phyloP scores from a whole-genome alignment of 331 rosid species.

The Cydonia oblonga region DNA sequence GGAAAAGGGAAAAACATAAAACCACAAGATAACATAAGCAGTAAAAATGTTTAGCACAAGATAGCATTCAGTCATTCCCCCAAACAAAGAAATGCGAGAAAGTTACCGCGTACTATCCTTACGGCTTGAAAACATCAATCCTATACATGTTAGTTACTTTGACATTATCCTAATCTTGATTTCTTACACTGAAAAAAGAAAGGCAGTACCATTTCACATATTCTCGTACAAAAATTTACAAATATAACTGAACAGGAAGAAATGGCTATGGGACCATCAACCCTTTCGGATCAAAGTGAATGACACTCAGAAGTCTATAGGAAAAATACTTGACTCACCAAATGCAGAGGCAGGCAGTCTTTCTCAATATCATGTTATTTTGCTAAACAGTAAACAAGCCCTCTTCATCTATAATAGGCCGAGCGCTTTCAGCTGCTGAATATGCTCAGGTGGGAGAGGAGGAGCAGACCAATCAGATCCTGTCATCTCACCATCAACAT shows the following conservation, averaged over 20 bases:
- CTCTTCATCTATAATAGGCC: conserved; percentile 56
- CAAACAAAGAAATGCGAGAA: not conserved
- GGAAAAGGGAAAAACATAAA: too few species aligned
- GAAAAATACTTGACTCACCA: not conserved
- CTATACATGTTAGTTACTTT: conserved; percentile 20
- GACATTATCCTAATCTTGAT: conserved; percentile 13
- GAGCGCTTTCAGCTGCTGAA: conserved; percentile 82
- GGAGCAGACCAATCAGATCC: conserved; percentile 92
- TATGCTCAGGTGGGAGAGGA: conserved; percentile 71
- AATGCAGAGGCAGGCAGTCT: conserved; percentile 4
- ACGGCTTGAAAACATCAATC: not conserved
- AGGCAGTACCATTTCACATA: too few species aligned
- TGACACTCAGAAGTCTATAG: not conserved
- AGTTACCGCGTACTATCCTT: not conserved
- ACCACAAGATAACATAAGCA: not conserved
- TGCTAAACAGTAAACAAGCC: conserved; percentile 14
- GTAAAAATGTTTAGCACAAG: too few species aligned
- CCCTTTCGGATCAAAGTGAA: not conserved
- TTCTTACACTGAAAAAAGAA: conserved; percentile 29
- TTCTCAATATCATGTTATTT: conserved; percentile 15
- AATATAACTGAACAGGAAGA: conserved; percentile 17
- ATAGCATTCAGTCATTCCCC: not conserved
- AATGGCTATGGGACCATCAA: conserved; percentile 12
- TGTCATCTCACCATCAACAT: conserved; percentile 85
- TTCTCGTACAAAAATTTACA: conserved; percentile 23